Base-by-base conservation (phyloP, 1,284 basidiomycete species). In the Leccinum huronense region DNA sequence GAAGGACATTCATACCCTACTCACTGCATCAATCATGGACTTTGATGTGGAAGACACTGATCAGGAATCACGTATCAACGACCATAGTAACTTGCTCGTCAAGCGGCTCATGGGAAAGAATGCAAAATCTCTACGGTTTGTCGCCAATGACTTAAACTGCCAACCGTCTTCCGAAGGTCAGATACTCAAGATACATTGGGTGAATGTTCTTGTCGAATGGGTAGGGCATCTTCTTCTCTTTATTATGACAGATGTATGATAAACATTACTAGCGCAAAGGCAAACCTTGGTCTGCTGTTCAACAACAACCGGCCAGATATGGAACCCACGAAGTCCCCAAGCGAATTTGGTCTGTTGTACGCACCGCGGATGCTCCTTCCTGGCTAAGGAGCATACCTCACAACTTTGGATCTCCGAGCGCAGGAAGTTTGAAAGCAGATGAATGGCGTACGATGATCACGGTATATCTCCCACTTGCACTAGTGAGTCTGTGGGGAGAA, bases 401-500 rank as follows among this genome's bases (percentile, higher is more conserved):
- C 4, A 57, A 65, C 34, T 65, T 65, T 38, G 58, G 58, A 57
- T 38, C 58, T 9, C 57, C n/a, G 3, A 23, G 54, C 3, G 57
- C 40, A 5, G 63, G 63, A 1, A 58, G 56, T 30, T 33, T 57
- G 19, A 58, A 65, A 40, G 63, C 62, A 23, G 59, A 65, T 27
- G 42, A 65, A 65, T 65, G 64, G 59, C 4, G 6, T 5, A 65
- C 48, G 0, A 34, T 66, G 11, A 61, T 61, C 5, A 66, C 38
- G 3, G 42, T 65, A 13, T 66, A 65, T 38, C 56, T 65, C 8
- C 59, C 48, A 3, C 57, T 64, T 13, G 19, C 59, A n/a, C 56
- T 65, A 2, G 36, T 61, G 1, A 66, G 45, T 30, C 55, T 66
- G 19, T 66, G 65, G 62, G 34, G 45, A 27, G 58, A 64, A 8